Conservation (phyloP, 2,329 filamentous ascomycete genomes). For the Cladosporium colombiae region DNA sequence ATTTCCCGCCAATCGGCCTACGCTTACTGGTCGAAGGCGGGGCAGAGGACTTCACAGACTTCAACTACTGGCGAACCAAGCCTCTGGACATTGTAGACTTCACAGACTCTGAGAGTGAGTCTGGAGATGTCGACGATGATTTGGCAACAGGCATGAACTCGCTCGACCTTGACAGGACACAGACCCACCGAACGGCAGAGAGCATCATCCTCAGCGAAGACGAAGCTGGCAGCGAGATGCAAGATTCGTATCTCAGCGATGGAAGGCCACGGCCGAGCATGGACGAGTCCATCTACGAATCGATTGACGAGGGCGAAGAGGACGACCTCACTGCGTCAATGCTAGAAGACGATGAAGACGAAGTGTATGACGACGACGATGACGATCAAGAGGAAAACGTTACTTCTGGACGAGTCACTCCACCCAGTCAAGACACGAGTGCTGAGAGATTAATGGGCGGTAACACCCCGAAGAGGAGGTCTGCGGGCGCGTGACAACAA, state of each 20-base stretch:
- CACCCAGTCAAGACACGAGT: slow-evolving; percentile 4
- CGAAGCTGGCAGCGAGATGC: slow-evolving; percentile 33
- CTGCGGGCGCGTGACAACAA: background rate
- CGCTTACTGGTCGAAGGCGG: slow-evolving; percentile 81
- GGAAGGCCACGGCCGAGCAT: slow-evolving; percentile 20
- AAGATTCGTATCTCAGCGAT: slow-evolving; percentile 27
- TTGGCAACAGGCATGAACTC: slow-evolving; percentile 11
- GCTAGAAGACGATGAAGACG: slow-evolving; percentile 21
- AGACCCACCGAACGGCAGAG: slow-evolving; percentile 25
- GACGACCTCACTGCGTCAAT: slow-evolving; percentile 25
- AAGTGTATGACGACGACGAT: slow-evolving; percentile 23
- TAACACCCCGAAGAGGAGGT: slow-evolving; percentile 5
- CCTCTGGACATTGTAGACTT: slow-evolving; percentile 87
- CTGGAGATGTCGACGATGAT: slow-evolving; percentile 35
- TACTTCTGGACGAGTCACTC: slow-evolving; percentile 13
- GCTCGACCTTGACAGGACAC: slow-evolving; percentile 21
- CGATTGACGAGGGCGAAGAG: slow-evolving; percentile 31
- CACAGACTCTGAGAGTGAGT: slow-evolving; percentile 70
- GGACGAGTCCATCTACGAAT: slow-evolving; percentile 23
- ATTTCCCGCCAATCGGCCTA: slow-evolving; percentile 88
- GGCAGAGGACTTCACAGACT: slow-evolving; percentile 94
- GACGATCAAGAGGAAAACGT: slow-evolving; percentile 26
- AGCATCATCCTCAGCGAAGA: slow-evolving; percentile 34
- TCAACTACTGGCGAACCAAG: slow-evolving; percentile 89
- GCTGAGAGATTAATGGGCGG: slow-evolving; percentile 6